A percentile compares a stretch with the other conserved stretches of the same genome.
These are phyloP conservation scores for Cucurbita moschata DNA, from an alignment of 306 rosid species.

Conservation along the genomic window DNA sequence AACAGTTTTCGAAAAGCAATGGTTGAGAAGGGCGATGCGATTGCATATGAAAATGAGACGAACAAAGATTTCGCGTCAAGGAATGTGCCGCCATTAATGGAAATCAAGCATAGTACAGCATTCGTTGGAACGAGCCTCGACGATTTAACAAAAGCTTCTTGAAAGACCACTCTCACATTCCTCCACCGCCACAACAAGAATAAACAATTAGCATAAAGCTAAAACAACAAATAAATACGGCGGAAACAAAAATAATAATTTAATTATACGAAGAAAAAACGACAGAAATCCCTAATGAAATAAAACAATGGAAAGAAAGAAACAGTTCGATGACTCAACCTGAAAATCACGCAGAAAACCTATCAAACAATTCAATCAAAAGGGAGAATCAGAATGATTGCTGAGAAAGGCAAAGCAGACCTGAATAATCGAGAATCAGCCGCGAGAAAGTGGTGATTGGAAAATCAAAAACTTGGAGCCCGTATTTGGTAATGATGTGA, in stretches of 20 bases:
- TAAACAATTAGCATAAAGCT: neutral
- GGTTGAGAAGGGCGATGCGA: neutral
- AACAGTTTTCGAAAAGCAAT: neutral
- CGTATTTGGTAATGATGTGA: neutral
- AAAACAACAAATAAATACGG: neutral
- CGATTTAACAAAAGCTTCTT: neutral
- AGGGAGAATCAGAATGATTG: neutral
- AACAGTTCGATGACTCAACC: neutral
- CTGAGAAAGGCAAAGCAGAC: neutral
- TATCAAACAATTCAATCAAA: neutral
- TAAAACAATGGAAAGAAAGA: neutral
- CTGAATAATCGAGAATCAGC: neutral
- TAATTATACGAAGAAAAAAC: neutral
- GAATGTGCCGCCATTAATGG: constrained; percentile 5
- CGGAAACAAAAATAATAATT: neutral
- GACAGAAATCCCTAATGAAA: neutral
- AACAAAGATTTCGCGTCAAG: neutral
- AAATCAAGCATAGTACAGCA: neutral
- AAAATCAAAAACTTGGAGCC: neutral
- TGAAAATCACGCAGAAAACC: neutral
- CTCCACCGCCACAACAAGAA: constrained; percentile 8
- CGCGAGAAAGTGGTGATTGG: neutral
- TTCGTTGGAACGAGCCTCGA: neutral
- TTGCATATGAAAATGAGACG: neutral
- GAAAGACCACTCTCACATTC: neutral